Evolutionary conservation across 2,329 filamentous ascomycete genomes (phyloP), one percentile per base, ranked within the genome.

Genomic region (Alternaria alternata): DNA sequence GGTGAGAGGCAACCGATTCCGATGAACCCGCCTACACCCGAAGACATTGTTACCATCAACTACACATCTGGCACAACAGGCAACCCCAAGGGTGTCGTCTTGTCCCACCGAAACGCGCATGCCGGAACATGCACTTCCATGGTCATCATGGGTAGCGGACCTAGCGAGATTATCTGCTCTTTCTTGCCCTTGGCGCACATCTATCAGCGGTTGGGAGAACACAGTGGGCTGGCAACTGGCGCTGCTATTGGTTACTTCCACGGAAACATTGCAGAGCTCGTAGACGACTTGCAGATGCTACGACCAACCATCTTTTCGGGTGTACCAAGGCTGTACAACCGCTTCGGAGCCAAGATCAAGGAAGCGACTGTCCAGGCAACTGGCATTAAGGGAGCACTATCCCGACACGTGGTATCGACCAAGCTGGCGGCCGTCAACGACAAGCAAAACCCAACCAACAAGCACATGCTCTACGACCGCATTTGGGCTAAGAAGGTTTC

Each of bases 151-250:
- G 74, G 76, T n/a, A 81, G 83, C 58, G 82, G 81, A 12, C 81
- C 83, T 12, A 83, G 87, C 57, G 91, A 95, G 67, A 81, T 89
- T 3, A 84, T 90, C 67, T 87, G 92, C 59, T 98, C 94, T 1
- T 99, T 98, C 80, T 86, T 99, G 52, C 95, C 95, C 0, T 82
- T 97, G 39, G 95, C 95, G 9, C 95, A 99, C 77, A 98, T 99
- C 71, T 97, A 92, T 78, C 91, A 94, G 66, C 90, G 95, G 56
- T 84, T 97, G 67, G 84, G 89, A 41, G 95, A 99, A 76, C 91
- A 96, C 76, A 83, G 84, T 4, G 86, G 88, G 14, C 83, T 97
- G 16, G 87, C 90, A 71, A 85, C 87, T 53, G 94, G 93, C 55
- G 87, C 87, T 34, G 82, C 87, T 8, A 89, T 97, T 69, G 95